Percentiles rank a stretch among this genome's conserved stretches.
These are phyloP conservation scores for Colletotrichum cuscutae DNA, from an alignment of 2,329 filamentous ascomycete genomes.

Conservation along the genomic window DNA sequence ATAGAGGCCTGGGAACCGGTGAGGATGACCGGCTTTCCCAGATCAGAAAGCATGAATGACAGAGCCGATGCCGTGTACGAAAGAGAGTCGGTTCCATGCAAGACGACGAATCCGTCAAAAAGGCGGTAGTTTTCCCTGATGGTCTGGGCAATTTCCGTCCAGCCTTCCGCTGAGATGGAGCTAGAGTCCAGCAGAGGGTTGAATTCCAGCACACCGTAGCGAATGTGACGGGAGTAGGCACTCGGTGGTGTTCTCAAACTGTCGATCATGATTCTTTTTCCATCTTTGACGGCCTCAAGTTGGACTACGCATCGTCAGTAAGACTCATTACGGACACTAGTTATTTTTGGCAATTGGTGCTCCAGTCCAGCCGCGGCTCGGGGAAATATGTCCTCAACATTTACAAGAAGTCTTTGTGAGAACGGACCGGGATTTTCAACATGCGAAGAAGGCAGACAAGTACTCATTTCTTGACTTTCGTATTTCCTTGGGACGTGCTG, in stretches of 20 bases:
- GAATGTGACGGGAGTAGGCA: constrained; percentile 81
- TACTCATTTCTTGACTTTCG: not conserved
- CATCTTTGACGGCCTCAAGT: constrained; percentile 62
- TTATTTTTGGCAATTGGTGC: not conserved
- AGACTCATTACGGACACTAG: not conserved
- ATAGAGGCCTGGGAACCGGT: constrained; percentile 88
- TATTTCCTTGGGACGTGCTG: not conserved
- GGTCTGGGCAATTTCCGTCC: constrained; percentile 85
- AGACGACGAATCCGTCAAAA: constrained; percentile 90
- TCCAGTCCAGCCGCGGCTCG: not conserved
- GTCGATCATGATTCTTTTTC: constrained; percentile 63
- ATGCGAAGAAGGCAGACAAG: not conserved
- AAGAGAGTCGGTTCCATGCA: constrained; percentile 91
- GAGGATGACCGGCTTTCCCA: constrained; percentile 90
- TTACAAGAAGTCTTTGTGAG: not conserved
- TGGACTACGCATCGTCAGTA: constrained; percentile 48
- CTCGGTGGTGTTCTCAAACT: constrained; percentile 84
- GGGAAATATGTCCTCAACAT: not conserved
- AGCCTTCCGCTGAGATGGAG: constrained; percentile 86
- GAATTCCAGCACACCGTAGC: constrained; percentile 88
- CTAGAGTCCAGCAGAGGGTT: constrained; percentile 87
- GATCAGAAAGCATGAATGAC: constrained; percentile 91
- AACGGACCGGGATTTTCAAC: not conserved
- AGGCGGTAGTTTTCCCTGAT: constrained; percentile 86
- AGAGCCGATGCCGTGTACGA: constrained; percentile 90